A percentile compares a stretch with the other conserved stretches of the same genome.
These are phyloP conservation scores for Trichoderma sp. DNA, from an alignment of 2,329 filamentous ascomycete species.

Conservation along the genomic window DNA sequence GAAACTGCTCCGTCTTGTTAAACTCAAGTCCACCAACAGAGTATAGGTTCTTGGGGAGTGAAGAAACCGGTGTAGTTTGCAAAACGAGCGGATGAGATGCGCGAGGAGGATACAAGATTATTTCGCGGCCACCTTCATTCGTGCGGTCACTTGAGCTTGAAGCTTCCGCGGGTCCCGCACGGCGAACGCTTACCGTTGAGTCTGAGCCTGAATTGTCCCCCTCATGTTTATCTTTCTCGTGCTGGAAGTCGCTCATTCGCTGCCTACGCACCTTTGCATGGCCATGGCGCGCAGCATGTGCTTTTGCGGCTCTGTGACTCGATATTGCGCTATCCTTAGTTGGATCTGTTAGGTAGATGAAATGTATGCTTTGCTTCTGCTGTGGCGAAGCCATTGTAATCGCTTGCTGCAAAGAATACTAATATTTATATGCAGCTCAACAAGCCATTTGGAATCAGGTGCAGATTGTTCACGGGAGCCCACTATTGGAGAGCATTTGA, in stretches of 20 bases:
- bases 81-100: background rate
- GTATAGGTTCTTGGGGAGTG: background rate
- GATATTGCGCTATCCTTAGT: conserved; percentile 8
- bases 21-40: background rate
- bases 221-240: background rate
- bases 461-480: background rate
- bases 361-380: conserved; percentile 7
- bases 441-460: too few relatives aligned
- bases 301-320: conserved; percentile 16
- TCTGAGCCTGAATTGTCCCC: background rate
- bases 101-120: background rate
- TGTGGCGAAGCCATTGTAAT: background rate
- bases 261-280: conserved; percentile 18
- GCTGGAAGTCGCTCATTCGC: conserved; percentile 10
- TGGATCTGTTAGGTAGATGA: conserved; percentile 18
- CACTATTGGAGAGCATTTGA: background rate
- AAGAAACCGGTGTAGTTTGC: background rate
- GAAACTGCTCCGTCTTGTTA: background rate
- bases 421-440: background rate
- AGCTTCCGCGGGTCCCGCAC: background rate
- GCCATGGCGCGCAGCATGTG: conserved; percentile 19
- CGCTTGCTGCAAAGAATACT: background rate
- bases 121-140: background rate
- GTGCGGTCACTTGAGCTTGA: background rate
- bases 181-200: background rate